A percentile compares a stretch with the other conserved stretches of the same genome.
Conservation (phyloP, 108 stramenopile genomes). For the Bacterosira constricta region DNA sequence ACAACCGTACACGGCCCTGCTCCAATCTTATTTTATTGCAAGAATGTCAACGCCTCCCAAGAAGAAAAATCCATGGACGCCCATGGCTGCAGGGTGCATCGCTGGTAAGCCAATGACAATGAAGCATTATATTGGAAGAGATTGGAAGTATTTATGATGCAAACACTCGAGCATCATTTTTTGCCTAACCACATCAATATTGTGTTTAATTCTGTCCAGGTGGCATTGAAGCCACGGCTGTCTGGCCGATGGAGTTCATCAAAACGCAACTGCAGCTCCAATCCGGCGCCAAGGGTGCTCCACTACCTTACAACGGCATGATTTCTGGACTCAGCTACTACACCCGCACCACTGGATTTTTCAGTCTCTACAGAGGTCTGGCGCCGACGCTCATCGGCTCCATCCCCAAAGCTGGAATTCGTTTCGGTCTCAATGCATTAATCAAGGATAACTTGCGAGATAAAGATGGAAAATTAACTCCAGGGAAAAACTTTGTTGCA, state of each 20-base stretch:
- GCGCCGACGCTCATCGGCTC: slow-evolving; percentile 90
- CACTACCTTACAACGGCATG: slow-evolving; percentile 85
- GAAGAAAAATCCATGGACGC: slow-evolving; percentile 75
- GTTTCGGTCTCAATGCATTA: slow-evolving; percentile 93
- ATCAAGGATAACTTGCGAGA: slow-evolving; percentile 86
- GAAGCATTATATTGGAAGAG: too few relatives aligned
- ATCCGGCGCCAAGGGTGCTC: slow-evolving; percentile 59
- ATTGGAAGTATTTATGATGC: too few relatives aligned
- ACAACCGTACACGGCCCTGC: too few relatives aligned
- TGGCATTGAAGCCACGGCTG: slow-evolving; percentile 80
- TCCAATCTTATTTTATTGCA: too few relatives aligned
- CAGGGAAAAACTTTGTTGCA: slow-evolving; percentile 89
- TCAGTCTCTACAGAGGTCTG: slow-evolving; percentile 90
- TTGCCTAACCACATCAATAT: too few relatives aligned
- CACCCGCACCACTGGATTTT: slow-evolving; percentile 84
- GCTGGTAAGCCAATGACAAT: slow-evolving; percentile 41
- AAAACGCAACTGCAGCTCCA: slow-evolving; percentile 88
- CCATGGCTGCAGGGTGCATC: slow-evolving; percentile 84
- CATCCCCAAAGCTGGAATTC: slow-evolving; percentile 96
- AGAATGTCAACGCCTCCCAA: slow-evolving; percentile 31
- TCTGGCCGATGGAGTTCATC: slow-evolving; percentile 98
- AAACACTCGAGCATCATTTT: too few relatives aligned
- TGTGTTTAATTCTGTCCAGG: too few relatives aligned
- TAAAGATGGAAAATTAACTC: slow-evolving; percentile 85
- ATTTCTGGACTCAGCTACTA: slow-evolving; percentile 87